phyloP scores from a whole-genome alignment of 306 rosid species.

The Heteromeles arbutifolia region DNA sequence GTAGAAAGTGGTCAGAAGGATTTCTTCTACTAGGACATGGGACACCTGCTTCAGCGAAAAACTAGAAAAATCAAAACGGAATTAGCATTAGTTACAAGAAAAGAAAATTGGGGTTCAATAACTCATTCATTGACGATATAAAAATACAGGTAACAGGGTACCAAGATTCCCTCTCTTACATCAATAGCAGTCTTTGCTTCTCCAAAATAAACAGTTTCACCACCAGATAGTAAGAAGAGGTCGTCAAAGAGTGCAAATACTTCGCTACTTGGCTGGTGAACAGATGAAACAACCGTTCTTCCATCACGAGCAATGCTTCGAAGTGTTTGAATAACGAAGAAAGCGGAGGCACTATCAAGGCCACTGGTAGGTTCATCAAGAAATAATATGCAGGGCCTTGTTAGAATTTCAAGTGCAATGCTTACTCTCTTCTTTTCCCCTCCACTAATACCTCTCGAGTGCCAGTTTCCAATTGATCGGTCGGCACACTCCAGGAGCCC shows the following conservation, averaged over 20 bases:
- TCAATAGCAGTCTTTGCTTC: conserved; percentile 71
- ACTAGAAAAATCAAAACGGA: conserved; percentile 23
- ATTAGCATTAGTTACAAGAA: conserved; percentile 1
- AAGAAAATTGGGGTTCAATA: neutral
- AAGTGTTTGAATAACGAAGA: conserved; percentile 76
- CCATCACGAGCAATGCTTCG: conserved; percentile 74
- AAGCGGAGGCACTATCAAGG: conserved; percentile 80
- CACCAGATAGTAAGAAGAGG: conserved; percentile 69
- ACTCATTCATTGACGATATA: neutral
- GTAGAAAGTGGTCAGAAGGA: conserved; percentile 84
- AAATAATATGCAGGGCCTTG: conserved; percentile 61
- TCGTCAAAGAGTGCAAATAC: conserved; percentile 87
- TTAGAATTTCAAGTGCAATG: conserved; percentile 81
- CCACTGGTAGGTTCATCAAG: conserved; percentile 94
- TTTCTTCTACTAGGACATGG: conserved; percentile 79
- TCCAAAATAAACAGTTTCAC: conserved; percentile 79
- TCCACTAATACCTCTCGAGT: conserved; percentile 74
- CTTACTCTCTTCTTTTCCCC: conserved; percentile 85
- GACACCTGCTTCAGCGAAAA: conserved; percentile 78
- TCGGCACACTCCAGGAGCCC: conserved; percentile 86
- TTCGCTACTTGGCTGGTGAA: conserved; percentile 86
- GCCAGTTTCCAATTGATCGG: conserved; percentile 71
- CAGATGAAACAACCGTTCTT: conserved; percentile 66
- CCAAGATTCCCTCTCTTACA: conserved; percentile 26
- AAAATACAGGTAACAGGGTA: neutral